Base-by-base conservation (phyloP, 495 filamentous ascomycete genomes). In the Thermothielavioides terrestris region DNA sequence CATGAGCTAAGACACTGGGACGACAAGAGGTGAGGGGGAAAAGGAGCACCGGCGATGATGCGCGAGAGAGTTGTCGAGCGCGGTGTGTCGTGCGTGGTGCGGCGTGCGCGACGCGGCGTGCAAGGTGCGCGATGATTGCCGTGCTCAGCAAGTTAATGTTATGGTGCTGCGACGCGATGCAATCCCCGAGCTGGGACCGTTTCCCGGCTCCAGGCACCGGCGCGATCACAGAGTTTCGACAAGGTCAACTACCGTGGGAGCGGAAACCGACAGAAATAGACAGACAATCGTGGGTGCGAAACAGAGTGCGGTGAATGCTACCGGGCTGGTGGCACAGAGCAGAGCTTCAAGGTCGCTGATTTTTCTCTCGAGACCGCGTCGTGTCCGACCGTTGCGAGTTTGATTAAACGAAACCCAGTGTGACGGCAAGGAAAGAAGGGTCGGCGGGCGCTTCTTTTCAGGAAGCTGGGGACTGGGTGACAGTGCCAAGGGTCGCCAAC, bases 161-260 rank as follows among this genome's bases (percentile, higher is more conserved):
- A n/a, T n/a, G n/a, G n/a, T n/a, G 36, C 48, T 54, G 51, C 58
- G 51, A 55, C 51, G 55, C 48, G 58, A 49, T 57, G 46, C 48
- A 31, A 20, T 31, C 35, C 44, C 28, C 6, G 28, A 28, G 22
- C 21, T n/a, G 14, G 38, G 12, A 38, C 30, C 21, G 30, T 43
- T 50, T 50, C 47, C 43, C 22, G 38, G 47, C 30, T 23, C 5
- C 28, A 26, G 39, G 28, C 20, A 38, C 46, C 26, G 27, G 39
- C 46, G 50, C 54, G 50, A 57, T 49, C 40, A 50, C n/a, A 46
- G 47, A 23, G 37, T 18, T n/a, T n/a, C n/a, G n/a, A n/a, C n/a
- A n/a, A n/a, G n/a, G 27, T 30, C 11, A 30, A 30, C 27, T 30
- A 30, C 27, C 27, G 6, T 6, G n/a, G n/a, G n/a, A n/a, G n/a